Evolutionary conservation across 2,329 filamentous ascomycete species (phyloP).

Genomic region (Zymoseptoria brevis): DNA sequence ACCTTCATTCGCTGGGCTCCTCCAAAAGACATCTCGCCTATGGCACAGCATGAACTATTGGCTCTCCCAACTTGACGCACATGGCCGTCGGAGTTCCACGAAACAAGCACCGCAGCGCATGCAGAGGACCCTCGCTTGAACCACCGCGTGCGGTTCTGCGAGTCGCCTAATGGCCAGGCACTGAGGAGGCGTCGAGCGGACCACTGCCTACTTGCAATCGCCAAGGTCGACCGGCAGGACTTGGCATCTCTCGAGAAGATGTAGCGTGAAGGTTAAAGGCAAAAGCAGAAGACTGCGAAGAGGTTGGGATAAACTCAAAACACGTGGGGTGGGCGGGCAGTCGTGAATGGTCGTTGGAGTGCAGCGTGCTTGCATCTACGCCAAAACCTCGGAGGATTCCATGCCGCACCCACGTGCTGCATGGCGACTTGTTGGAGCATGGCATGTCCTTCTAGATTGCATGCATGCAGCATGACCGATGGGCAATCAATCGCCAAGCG

Average conservation of each 20-base stretch:
- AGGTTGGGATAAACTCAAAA: neutral
- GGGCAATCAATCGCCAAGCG: neutral
- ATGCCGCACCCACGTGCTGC: neutral
- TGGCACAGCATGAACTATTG: neutral
- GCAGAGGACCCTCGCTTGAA: neutral
- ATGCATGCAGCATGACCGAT: no score
- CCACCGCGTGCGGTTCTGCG: neutral
- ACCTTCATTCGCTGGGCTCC: neutral
- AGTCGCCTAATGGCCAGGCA: neutral
- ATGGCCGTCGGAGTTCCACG: neutral
- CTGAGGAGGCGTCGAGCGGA: neutral
- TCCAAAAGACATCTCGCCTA: neutral
- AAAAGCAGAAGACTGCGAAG: neutral
- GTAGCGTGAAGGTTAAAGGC: neutral
- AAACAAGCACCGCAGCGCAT: neutral
- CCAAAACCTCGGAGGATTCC: neutral
- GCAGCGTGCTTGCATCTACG: neutral
- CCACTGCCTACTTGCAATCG: neutral
- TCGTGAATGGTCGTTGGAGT: neutral
- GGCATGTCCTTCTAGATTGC: neutral
- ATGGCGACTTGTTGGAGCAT: neutral
- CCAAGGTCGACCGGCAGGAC: slow-evolving; percentile 2
- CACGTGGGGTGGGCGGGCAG: neutral
- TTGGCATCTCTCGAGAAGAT: slow-evolving; percentile 2
- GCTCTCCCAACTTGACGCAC: neutral